Conservation (phyloP, 2,329 filamentous ascomycete genomes). For the Teratosphaeria destructans region DNA sequence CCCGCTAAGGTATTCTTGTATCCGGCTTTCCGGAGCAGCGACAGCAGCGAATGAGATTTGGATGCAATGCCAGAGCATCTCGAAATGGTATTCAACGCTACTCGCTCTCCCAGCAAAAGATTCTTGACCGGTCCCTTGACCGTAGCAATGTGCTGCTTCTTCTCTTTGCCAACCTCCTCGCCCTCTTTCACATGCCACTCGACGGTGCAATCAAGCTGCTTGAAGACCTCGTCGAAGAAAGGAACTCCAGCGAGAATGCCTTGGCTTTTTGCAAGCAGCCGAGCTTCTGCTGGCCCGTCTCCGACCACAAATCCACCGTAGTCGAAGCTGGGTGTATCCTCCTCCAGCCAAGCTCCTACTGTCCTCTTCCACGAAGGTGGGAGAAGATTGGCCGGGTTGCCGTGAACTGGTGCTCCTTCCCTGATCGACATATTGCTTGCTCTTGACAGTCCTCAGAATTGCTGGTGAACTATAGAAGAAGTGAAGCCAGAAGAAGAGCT, state of each 20-base stretch:
- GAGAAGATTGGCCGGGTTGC: slow-evolving; percentile 61
- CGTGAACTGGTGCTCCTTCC: slow-evolving; percentile 47
- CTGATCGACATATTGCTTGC: slow-evolving; percentile 22
- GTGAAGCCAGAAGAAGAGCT: background rate
- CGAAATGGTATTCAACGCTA: slow-evolving; percentile 82
- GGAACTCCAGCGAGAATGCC: slow-evolving; percentile 85
- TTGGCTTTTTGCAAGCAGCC: slow-evolving; percentile 47
- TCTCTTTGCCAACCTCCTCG: slow-evolving; percentile 49
- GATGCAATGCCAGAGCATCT: slow-evolving; percentile 87
- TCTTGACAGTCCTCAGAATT: background rate
- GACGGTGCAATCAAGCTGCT: slow-evolving; percentile 78
- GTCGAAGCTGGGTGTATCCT: slow-evolving; percentile 94
- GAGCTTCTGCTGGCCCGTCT: slow-evolving; percentile 42
- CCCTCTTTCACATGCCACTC: slow-evolving; percentile 81
- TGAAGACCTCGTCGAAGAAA: slow-evolving; percentile 91
- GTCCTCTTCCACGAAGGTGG: slow-evolving; percentile 75
- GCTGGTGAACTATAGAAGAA: background rate
- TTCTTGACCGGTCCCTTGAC: slow-evolving; percentile 75
- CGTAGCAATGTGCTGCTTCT: slow-evolving; percentile 60
- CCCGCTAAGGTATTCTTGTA: slow-evolving; percentile 82
- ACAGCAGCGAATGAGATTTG: slow-evolving; percentile 39
- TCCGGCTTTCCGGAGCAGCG: slow-evolving; percentile 49
- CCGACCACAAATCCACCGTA: slow-evolving; percentile 97
- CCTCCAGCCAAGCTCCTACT: slow-evolving; percentile 77
- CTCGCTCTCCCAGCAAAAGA: slow-evolving; percentile 81